Evolutionary conservation across 2,329 filamentous ascomycete species (phyloP), one percentile per base, ranked within the genome.

Genomic region (Colletotrichum zoysiae): DNA sequence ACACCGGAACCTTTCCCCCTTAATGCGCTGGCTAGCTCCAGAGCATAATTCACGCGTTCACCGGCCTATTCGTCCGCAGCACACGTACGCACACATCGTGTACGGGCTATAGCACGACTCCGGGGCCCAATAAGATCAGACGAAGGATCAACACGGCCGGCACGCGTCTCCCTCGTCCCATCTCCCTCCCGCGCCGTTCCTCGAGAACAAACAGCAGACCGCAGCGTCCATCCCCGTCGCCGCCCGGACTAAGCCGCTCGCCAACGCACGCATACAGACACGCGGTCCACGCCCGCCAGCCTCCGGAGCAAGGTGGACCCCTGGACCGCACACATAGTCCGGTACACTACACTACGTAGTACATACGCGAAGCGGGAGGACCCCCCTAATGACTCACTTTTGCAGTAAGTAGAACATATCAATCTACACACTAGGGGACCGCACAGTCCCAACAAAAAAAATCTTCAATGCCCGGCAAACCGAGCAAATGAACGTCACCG

Each of bases 91-190:
- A 0, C 12, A 6, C 40, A 16, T 4, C 16, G 8, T 18, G 1
- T 11, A 11, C 18, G 26, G 18, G 58, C 26, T 35, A 65, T 59
- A 51, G 64, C 64, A 66, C 59, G 30, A 59, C 26, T 51, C 9
- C 38, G 23, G 18, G 23, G 23, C 6, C 30, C 18, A 23, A 66
- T 30, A 59, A 59, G 55, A 66, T 66, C 56, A 53, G 64, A 53
- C 9, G 46, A 61, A 61, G 23, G 30, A 48, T 48, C 14, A 55
- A 3, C 33, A n/a, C 26, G 26, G 16, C 44, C 33, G n/a, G 42
- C 5, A 18, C 50, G 26, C 50, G 50, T 20, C 2, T 3, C 20
- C 46, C 46, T 16, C 26, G 26, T 40, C 44, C 33, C 64, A 59
- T 59, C 44, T 38, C 30, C 4, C 30, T 30, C 59, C 44, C 44